These are phyloP conservation scores for Plenodomus lindquistii DNA, from an alignment of 2,329 filamentous ascomycete genomes.

Conservation along the genomic window DNA sequence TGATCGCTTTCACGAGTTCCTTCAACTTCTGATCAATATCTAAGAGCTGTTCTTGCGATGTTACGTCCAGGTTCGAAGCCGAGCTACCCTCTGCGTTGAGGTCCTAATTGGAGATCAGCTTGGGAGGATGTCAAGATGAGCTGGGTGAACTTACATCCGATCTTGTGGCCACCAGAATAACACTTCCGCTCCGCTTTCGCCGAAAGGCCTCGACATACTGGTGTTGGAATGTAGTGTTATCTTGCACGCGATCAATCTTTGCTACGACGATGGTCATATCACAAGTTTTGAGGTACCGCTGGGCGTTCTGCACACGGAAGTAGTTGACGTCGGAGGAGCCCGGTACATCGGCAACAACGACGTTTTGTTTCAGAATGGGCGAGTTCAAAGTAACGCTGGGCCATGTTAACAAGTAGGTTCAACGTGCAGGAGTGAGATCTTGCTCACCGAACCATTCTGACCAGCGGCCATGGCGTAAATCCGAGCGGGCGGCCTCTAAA, in stretches of 20 bases:
- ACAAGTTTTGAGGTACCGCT: conserved; percentile 17
- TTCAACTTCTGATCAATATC: conserved; percentile 1
- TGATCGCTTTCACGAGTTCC: neutral
- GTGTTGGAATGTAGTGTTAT: conserved; percentile 8
- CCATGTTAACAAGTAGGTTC: no score
- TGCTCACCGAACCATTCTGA: no score
- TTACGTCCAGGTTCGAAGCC: conserved; percentile 2
- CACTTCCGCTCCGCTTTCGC: conserved; percentile 17
- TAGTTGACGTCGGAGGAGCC: conserved; percentile 19
- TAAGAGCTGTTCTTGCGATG: conserved; percentile 2
- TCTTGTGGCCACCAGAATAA: conserved; percentile 21
- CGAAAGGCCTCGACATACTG: conserved; percentile 17
- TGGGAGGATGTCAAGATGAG: neutral
- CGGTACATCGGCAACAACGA: conserved; percentile 23
- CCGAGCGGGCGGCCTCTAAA: no score
- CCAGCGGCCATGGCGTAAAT: no score
- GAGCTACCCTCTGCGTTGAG: neutral
- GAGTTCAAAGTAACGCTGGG: no score
- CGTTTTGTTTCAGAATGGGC: no score
- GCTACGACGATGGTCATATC: conserved; percentile 24
- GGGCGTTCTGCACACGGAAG: conserved; percentile 10
- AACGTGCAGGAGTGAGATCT: no score
- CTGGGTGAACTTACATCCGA: conserved; percentile 14
- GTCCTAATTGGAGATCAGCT: neutral
- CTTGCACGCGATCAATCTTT: conserved; percentile 16